A percentile compares a stretch with the other conserved stretches of the same genome.
These are phyloP conservation scores for Colletotrichum eleusines DNA, from an alignment of 2,329 filamentous ascomycete genomes.

Conservation along the genomic window DNA sequence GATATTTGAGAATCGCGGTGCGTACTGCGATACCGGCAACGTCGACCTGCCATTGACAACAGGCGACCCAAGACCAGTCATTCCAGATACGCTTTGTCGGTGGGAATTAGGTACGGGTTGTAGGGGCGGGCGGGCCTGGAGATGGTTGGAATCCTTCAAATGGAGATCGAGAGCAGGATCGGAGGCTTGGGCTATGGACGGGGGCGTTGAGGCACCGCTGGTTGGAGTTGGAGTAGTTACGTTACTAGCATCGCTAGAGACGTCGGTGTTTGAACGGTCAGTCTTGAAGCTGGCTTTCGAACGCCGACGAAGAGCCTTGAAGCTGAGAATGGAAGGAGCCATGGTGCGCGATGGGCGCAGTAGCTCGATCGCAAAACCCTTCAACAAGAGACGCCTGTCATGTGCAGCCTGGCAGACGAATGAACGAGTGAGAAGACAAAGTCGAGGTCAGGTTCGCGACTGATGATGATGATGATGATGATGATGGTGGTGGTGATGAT, in stretches of 20 bases:
- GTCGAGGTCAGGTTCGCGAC: not conserved
- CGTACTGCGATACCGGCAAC: conserved; percentile 79
- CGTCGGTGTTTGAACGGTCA: conserved; percentile 65
- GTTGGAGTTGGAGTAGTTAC: conserved; percentile 73
- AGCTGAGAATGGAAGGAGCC: conserved; percentile 74
- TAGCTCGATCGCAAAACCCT: conserved; percentile 14
- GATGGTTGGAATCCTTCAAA: conserved; percentile 58
- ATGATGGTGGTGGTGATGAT: not conserved
- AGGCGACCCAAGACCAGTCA: conserved; percentile 71
- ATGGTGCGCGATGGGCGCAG: conserved; percentile 51
- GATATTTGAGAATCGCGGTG: conserved; percentile 83
- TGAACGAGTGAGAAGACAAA: not conserved
- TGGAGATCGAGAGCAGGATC: conserved; percentile 75
- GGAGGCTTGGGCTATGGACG: conserved; percentile 76
- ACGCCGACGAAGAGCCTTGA: conserved; percentile 80
- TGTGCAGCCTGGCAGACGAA: conserved; percentile 2
- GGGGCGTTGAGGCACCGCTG: conserved; percentile 79
- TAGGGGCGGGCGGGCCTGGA: conserved; percentile 52
- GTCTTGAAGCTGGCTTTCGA: conserved; percentile 81
- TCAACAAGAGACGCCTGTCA: conserved; percentile 8
- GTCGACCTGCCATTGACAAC: conserved; percentile 66
- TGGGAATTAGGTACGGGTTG: conserved; percentile 59
- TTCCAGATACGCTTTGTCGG: conserved; percentile 73
- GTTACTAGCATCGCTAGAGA: conserved; percentile 71
- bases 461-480: not conserved